A percentile compares a stretch with the other conserved stretches of the same genome.
Evolutionary conservation across 495 filamentous ascomycete genomes (phyloP).

Genomic region (Haplographium delicatum): DNA sequence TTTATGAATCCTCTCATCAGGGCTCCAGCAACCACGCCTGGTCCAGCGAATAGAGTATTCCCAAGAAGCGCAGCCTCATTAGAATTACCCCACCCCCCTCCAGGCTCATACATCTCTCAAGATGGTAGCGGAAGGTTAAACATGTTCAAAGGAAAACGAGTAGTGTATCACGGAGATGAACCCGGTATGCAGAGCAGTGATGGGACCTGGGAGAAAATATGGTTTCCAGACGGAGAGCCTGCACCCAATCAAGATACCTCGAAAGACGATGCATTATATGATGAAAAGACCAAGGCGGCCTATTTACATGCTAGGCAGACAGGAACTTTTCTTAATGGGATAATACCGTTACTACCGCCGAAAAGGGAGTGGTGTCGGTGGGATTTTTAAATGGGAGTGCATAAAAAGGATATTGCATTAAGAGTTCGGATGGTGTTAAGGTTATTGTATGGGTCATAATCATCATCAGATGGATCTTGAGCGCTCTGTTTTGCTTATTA

Average conservation of each 20-base stretch:
- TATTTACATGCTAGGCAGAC: slow-evolving; percentile 12
- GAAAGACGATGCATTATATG: slow-evolving; percentile 12
- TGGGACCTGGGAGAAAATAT: slow-evolving; percentile 24
- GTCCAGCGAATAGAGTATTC: too few relatives aligned
- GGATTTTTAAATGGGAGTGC: slow-evolving; percentile 18
- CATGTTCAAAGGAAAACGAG: slow-evolving; percentile 23
- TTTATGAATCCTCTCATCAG: background rate
- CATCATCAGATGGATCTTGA: too few relatives aligned
- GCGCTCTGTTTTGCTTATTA: too few relatives aligned
- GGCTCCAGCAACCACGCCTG: too few relatives aligned
- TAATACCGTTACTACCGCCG: slow-evolving; percentile 24
- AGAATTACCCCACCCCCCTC: slow-evolving; percentile 13
- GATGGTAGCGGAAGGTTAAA: slow-evolving; percentile 11
- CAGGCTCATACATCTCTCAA: slow-evolving; percentile 14
- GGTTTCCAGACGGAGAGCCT: slow-evolving; percentile 26
- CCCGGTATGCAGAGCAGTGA: slow-evolving; percentile 10
- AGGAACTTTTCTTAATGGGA: slow-evolving; percentile 16
- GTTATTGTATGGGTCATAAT: background rate
- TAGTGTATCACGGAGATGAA: slow-evolving; percentile 18
- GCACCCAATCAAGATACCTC: slow-evolving; percentile 6
- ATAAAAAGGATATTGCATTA: background rate
- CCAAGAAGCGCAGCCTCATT: too few relatives aligned
- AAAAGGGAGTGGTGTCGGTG: slow-evolving; percentile 24
- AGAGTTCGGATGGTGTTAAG: background rate
- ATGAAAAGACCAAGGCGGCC: slow-evolving; percentile 14